Conservation (phyloP, 352 stramenopile genomes). For the Globisporangium parvum region DNA sequence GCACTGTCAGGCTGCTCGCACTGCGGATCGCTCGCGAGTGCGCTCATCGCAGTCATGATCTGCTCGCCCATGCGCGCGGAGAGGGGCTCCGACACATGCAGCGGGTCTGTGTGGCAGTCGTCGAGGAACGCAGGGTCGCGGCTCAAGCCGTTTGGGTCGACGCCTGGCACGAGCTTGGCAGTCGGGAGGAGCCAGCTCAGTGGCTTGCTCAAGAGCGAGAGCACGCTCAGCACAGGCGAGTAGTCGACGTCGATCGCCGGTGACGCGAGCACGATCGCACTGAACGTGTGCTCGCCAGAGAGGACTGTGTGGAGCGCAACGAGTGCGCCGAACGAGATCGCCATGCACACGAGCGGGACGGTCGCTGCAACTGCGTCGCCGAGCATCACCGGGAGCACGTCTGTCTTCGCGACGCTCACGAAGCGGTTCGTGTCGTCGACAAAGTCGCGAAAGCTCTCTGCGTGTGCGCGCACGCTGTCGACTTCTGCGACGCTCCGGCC, state of each 20-base stretch:
- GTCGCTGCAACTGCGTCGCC: slow-evolving; percentile 7
- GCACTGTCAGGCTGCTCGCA: slow-evolving; percentile 15
- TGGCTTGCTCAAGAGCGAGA: slow-evolving; percentile 30
- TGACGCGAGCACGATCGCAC: slow-evolving; percentile 39
- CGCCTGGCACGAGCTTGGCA: slow-evolving; percentile 39
- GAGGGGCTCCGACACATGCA: slow-evolving; percentile 45
- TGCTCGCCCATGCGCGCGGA: slow-evolving; percentile 28
- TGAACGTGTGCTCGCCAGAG: slow-evolving; percentile 38
- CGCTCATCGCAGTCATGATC: slow-evolving; percentile 19
- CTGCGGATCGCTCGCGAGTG: slow-evolving; percentile 7
- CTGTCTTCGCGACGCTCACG: slow-evolving; percentile 30
- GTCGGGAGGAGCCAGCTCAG: slow-evolving; percentile 35
- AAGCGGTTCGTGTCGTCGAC: slow-evolving; percentile 70
- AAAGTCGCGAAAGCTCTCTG: slow-evolving; percentile 50
- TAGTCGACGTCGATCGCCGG: slow-evolving; percentile 53
- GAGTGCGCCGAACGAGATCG: slow-evolving; percentile 60
- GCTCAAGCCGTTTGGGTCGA: slow-evolving; percentile 41
- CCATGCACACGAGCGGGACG: slow-evolving; percentile 44
- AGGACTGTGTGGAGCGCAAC: slow-evolving; percentile 51
- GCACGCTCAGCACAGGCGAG: slow-evolving; percentile 33
- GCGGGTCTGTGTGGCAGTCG: slow-evolving; percentile 43
- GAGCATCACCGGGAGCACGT: slow-evolving; percentile 32
- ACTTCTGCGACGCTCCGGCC: slow-evolving; percentile 45
- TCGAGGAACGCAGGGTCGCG: slow-evolving; percentile 34
- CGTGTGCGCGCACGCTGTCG: slow-evolving; percentile 28